Evolutionary conservation across 2,329 filamentous ascomycete genomes (phyloP), one percentile per base, ranked within the genome.

Genomic region (Colletotrichum tofieldiae): DNA sequence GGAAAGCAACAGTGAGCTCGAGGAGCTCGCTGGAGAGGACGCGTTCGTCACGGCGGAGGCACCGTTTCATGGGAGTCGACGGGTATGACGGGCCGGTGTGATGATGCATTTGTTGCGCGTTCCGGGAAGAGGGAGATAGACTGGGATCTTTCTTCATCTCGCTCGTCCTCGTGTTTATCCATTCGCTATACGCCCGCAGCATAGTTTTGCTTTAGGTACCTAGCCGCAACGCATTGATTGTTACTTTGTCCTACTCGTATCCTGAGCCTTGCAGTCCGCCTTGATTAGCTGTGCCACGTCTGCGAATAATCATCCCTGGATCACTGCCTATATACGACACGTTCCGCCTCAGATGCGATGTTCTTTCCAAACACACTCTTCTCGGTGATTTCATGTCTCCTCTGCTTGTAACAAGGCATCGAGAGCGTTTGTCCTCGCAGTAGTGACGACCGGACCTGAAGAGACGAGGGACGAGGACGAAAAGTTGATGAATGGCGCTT

Each of bases 201-300:
- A 69, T 72, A 64, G 54, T 56, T 71, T 73, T 62, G 67, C 67
- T 52, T 70, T 73, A 65, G 71, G 60, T 71, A 65, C 41, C 71
- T 65, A 70, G 67, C 56, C 63, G 65, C 60, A 67, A 71, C 35
- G 58, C 67, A 73, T 66, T 73, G 56, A 69, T 63, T 72, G 55
- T 52, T 61, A 60, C 41, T 61, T 37, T 32, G 29, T 49, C n/a
- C 3, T 16, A 26, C 37, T 6, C 14, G 52, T 39, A 20, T 39
- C 9, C 12, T 23, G 20, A 39, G n/a, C 6, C 37, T 26, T 61
- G 41, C 14, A n/a, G 14, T 11, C 39, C 9, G n/a, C 9, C 6
- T 7, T 18, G 5, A 11, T n/a, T 11, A 14, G 29, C 32, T 12
- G 11, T 14, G 52, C 3, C 29, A 37, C n/a, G 9, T 32, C 29